Evolutionary conservation across 2,329 filamentous ascomycete species (phyloP).

Genomic region (Fusarium pseudonygamai): DNA sequence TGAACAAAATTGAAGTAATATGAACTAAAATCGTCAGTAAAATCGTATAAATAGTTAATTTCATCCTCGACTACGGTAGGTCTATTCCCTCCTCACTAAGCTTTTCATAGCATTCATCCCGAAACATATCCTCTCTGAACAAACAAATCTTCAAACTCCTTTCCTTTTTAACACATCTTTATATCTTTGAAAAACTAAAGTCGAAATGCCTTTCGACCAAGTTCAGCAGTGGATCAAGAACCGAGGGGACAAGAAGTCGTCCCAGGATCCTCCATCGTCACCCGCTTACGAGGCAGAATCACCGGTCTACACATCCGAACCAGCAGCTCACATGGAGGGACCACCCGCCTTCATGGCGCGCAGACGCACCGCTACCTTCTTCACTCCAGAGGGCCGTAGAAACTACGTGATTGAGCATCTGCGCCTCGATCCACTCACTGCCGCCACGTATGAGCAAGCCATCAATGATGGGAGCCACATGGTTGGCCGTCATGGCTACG

Average conservation of each 20-base stretch:
- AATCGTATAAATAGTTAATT: background rate
- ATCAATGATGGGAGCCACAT: background rate
- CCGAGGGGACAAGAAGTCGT: background rate
- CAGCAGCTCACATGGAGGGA: background rate
- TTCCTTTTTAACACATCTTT: rapidly evolving
- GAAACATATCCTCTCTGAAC: background rate
- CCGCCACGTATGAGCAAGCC: rapidly evolving
- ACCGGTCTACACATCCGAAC: rapidly evolving
- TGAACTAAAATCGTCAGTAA: rapidly evolving
- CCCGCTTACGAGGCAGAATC: rapidly evolving
- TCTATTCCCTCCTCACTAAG: background rate
- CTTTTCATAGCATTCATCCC: background rate
- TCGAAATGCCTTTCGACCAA: rapidly evolving
- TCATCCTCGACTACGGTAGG: background rate
- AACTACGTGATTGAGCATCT: background rate
- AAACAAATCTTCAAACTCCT: rapidly evolving
- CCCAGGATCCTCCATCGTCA: background rate
- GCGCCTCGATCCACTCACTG: rapidly evolving
- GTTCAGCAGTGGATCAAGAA: background rate
- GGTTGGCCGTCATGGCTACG: background rate
- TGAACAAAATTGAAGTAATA: rapidly evolving
- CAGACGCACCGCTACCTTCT: rapidly evolving
- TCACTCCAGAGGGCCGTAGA: background rate
- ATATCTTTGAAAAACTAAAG: rapidly evolving
- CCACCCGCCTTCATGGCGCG: background rate